Evolutionary conservation across 345 rosid species (phyloP).

Genomic region (Euphorbia peplus): DNA sequence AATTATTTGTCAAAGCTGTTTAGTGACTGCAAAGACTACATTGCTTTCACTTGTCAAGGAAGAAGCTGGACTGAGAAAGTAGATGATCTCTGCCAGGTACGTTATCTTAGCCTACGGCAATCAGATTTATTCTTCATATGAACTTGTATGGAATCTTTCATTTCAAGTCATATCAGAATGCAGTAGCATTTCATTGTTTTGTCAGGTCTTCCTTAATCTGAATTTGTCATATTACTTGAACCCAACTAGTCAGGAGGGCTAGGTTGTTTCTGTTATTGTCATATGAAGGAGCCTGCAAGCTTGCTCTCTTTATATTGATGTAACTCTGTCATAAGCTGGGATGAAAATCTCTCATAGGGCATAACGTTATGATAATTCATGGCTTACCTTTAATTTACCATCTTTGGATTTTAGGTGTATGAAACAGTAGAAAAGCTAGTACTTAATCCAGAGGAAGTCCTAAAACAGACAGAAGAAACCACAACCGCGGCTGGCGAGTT

Average conservation of each 20-base stretch:
- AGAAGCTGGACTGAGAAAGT: slow-evolving; percentile 54
- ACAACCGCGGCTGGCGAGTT: slow-evolving; percentile 38
- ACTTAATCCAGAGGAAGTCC: slow-evolving; percentile 63
- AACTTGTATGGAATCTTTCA: background rate
- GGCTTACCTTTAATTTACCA: background rate
- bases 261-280: too few relatives aligned
- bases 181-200: background rate
- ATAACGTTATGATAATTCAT: background rate
- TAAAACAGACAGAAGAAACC: slow-evolving; percentile 47
- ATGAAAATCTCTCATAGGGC: too few relatives aligned
- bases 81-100: slow-evolving; percentile 85
- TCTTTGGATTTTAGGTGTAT: slow-evolving; percentile 52
- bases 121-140: background rate
- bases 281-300: too few relatives aligned
- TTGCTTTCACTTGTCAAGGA: slow-evolving; percentile 63
- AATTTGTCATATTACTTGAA: background rate
- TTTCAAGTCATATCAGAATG: background rate
- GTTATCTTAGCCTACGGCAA: slow-evolving; percentile 4
- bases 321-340: too few relatives aligned
- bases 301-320: too few relatives aligned
- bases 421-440: slow-evolving; percentile 81
- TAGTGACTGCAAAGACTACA: slow-evolving; percentile 79
- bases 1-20: slow-evolving; percentile 64
- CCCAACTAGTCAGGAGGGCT: too few relatives aligned
- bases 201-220: background rate